Conservation (phyloP, 371 early-diverging fungal genomes). For the Syncephalastrum sp. region DNA sequence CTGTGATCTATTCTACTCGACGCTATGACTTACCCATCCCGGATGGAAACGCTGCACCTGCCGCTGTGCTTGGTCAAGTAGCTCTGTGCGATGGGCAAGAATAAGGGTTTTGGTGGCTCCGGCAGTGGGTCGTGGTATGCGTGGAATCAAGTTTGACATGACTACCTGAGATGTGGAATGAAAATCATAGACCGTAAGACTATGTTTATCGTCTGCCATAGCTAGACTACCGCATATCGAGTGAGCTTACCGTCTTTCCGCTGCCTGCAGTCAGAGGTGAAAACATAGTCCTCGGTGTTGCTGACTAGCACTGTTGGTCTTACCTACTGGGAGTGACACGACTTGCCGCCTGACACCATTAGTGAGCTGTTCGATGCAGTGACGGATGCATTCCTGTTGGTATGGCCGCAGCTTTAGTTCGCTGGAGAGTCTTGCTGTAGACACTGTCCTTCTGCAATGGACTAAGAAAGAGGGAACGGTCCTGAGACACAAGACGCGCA, state of each 20-base stretch:
- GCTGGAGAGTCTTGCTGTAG: too few relatives aligned
- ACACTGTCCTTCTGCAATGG: too few relatives aligned
- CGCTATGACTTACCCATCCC: conserved; percentile 37
- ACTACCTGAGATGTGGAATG: conserved; percentile 52
- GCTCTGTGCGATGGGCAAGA: conserved; percentile 86
- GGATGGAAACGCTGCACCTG: conserved; percentile 65
- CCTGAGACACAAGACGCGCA: too few relatives aligned
- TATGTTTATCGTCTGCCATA: neutral
- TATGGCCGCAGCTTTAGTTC: conserved; percentile 57
- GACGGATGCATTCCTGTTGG: conserved; percentile 81
- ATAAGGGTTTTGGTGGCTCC: conserved; percentile 76
- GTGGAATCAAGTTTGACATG: conserved; percentile 78
- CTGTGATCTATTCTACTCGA: too few relatives aligned
- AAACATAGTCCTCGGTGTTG: neutral
- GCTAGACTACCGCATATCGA: neutral
- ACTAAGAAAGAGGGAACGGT: too few relatives aligned
- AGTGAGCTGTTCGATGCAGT: conserved; percentile 45
- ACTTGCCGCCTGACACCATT: conserved; percentile 68
- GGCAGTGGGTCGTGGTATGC: conserved; percentile 61
- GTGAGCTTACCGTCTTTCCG: conserved; percentile 76
- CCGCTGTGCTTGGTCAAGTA: conserved; percentile 75
- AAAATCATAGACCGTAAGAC: too few relatives aligned
- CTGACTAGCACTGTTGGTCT: conserved; percentile 3
- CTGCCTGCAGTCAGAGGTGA: conserved; percentile 55
- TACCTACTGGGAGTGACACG: conserved; percentile 81